phyloP scores from a whole-genome alignment of 257 asterid species.

The Apocynum venetum region DNA sequence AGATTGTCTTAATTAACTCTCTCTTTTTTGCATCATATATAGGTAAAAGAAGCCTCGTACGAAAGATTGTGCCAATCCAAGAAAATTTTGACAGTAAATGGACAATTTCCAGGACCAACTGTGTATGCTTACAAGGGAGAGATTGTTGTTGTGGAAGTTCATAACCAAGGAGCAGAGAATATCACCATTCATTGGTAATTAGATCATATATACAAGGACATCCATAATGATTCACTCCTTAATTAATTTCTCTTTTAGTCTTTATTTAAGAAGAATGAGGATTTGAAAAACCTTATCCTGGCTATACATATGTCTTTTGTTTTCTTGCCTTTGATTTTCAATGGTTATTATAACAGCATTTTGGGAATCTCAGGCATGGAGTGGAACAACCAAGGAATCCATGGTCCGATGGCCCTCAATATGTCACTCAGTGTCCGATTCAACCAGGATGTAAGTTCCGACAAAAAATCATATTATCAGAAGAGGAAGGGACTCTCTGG shows the following conservation, averaged over 20 bases:
- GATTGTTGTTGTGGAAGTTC: conserved; percentile 20
- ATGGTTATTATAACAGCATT: background rate
- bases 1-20: background rate
- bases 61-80: conserved; percentile 25
- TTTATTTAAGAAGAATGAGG: too few relatives aligned
- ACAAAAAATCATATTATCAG: conserved; percentile 40
- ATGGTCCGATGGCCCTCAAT: conserved; percentile 69
- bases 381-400: conserved; percentile 58
- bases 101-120: conserved; percentile 34
- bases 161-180: conserved; percentile 18
- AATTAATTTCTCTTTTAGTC: background rate
- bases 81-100: conserved; percentile 30
- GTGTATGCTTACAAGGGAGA: conserved; percentile 25
- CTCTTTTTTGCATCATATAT: background rate
- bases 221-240: too few relatives aligned
- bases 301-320: too few relatives aligned
- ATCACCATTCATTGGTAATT: conserved; percentile 33
- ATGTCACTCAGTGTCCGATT: conserved; percentile 59
- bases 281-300: too few relatives aligned
- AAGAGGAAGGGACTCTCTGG: conserved; percentile 69
- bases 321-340: background rate
- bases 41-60: conserved; percentile 28
- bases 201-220: too few relatives aligned
- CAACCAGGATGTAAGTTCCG: conserved; percentile 41
- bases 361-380: conserved; percentile 49